These are phyloP conservation scores for Cardiospermum halicacabum DNA, from an alignment of 345 rosid genomes.

Conservation along the genomic window DNA sequence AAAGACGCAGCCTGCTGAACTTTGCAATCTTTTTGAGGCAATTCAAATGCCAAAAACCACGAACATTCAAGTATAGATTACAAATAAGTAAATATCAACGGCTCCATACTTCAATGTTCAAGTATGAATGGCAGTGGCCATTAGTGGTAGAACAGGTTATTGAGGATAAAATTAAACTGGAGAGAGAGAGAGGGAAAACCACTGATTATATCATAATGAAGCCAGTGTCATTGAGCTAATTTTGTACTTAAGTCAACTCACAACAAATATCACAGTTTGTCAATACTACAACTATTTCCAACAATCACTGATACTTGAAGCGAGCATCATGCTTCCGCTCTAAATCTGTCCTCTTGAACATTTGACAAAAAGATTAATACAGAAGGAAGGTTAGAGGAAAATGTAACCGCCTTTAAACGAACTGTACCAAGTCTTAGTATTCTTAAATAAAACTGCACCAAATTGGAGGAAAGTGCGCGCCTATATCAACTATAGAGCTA, in stretches of 20 bases:
- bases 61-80: not conserved
- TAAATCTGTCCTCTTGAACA: not conserved
- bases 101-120: not conserved
- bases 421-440: not conserved
- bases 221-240: not conserved
- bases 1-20: not conserved
- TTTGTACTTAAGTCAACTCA: not conserved
- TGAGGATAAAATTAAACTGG: too few relatives aligned
- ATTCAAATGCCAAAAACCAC: not conserved
- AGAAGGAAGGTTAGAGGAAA: not conserved
- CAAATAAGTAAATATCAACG: not conserved
- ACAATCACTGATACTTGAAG: not conserved
- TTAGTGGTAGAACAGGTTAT: too few relatives aligned
- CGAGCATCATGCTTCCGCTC: not conserved
- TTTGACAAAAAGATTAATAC: not conserved
- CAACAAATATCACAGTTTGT: not conserved
- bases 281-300: not conserved
- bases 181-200: too few relatives aligned
- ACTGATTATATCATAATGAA: too few relatives aligned
- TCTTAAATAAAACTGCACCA: not conserved
- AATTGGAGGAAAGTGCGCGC: not conserved
- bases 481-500: not conserved
- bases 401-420: not conserved
- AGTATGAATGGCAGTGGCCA: not conserved
- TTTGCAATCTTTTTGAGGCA: not conserved